These are phyloP conservation scores for Cercophora samala DNA, from an alignment of 495 filamentous ascomycete species.

Conservation along the genomic window DNA sequence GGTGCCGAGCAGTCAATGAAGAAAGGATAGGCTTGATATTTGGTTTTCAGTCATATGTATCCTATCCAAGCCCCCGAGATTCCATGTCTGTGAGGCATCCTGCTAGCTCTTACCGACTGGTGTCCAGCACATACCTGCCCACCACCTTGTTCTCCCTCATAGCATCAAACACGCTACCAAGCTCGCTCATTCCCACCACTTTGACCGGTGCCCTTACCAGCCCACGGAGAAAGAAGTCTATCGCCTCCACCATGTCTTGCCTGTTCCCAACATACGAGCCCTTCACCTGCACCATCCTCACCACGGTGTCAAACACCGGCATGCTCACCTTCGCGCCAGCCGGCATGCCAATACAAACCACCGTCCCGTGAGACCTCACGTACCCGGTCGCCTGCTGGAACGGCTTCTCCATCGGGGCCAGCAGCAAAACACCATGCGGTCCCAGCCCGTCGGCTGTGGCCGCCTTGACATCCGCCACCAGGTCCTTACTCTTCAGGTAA, in stretches of 20 bases:
- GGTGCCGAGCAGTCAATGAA: too few relatives aligned
- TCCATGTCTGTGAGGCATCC: not conserved
- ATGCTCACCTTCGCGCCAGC: slow-evolving; percentile 71
- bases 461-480: slow-evolving; percentile 76
- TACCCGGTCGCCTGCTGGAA: slow-evolving; percentile 86
- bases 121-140: slow-evolving; percentile 80
- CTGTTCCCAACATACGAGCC: slow-evolving; percentile 88
- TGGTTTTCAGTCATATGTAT: too few relatives aligned
- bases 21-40: too few relatives aligned
- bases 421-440: slow-evolving; percentile 78
- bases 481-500: slow-evolving; percentile 64
- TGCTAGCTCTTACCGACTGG: slow-evolving; percentile 35
- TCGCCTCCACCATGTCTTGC: slow-evolving; percentile 73
- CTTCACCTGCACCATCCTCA: slow-evolving; percentile 81
- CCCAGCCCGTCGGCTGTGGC: slow-evolving; percentile 71
- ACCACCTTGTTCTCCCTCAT: slow-evolving; percentile 74
- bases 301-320: slow-evolving; percentile 77
- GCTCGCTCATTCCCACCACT: slow-evolving; percentile 67
- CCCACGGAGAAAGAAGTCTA: slow-evolving; percentile 80
- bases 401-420: slow-evolving; percentile 80
- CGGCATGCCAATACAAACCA: slow-evolving; percentile 81
- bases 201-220: slow-evolving; percentile 83
- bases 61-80: too few relatives aligned
- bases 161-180: slow-evolving; percentile 67
- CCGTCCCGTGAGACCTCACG: slow-evolving; percentile 70